Conservation (phyloP, 2,329 filamentous ascomycete species). For the Venturiaceae sp. region DNA sequence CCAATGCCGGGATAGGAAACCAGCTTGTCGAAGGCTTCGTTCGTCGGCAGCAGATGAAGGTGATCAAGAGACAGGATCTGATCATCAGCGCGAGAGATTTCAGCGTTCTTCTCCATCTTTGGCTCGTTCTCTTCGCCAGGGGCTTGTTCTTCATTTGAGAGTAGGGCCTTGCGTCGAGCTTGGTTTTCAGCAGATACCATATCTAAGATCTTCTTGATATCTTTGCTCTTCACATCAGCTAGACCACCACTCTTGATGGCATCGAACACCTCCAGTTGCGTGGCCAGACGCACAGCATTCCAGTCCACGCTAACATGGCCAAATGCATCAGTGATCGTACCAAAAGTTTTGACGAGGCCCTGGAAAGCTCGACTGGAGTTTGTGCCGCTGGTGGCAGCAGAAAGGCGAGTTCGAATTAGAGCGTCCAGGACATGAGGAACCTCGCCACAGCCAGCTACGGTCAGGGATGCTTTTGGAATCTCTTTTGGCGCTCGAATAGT, state of each 20-base stretch:
- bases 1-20: slow-evolving; percentile 54
- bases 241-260: slow-evolving; percentile 64
- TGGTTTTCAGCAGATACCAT: slow-evolving; percentile 62
- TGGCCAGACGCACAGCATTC: slow-evolving; percentile 55
- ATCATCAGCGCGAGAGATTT: slow-evolving; percentile 44
- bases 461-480: slow-evolving; percentile 52
- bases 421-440: slow-evolving; percentile 57
- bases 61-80: slow-evolving; percentile 57
- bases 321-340: slow-evolving; percentile 50
- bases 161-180: slow-evolving; percentile 41
- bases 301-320: slow-evolving; percentile 67
- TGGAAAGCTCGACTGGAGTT: slow-evolving; percentile 59
- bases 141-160: slow-evolving; percentile 18
- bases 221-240: slow-evolving; percentile 57
- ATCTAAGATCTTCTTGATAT: slow-evolving; percentile 65
- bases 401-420: slow-evolving; percentile 51
- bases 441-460: slow-evolving; percentile 61
- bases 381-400: slow-evolving; percentile 47
- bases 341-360: slow-evolving; percentile 55
- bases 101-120: slow-evolving; percentile 43
- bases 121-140: slow-evolving; percentile 17
- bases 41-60: slow-evolving; percentile 43
- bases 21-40: slow-evolving; percentile 48
- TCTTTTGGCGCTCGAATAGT: slow-evolving; percentile 53
- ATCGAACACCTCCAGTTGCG: slow-evolving; percentile 51